Evolutionary conservation across 768 basidiomycete genomes (phyloP), one percentile per base, ranked within the genome.

Genomic region (Postia placenta): DNA sequence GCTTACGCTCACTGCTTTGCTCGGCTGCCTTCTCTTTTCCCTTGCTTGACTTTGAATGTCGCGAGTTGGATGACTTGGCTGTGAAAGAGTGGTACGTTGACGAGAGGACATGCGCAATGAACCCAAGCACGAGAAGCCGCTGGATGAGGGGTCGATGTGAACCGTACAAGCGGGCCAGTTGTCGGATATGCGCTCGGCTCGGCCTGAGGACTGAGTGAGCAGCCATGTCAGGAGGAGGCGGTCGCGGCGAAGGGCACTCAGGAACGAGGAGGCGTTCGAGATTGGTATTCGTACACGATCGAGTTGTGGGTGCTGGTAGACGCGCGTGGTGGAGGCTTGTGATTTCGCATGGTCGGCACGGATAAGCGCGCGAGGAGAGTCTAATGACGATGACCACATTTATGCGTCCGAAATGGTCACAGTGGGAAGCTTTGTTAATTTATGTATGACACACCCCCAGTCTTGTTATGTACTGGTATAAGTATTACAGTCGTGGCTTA

Each of bases 141-240:
- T 94, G 92, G 42, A 93, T 70, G 33, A 76, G 57, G 3, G 89
- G 87, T 4, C 92, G 72, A 61, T 91, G 80, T 1, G 63, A 48
- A 3, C 75, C 60, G 57, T 95, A 94, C n/a, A 63, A 49, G 45
- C 71, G 73, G 30, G 73, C 61, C 41, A 85, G 61, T 43, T 64
- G 64, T 2, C 74, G 62, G 24, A 81, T 54, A 11, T 64, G 70
- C 40, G 73, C 66, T 35, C 72, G 65, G 27, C 39, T 42, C 3
- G 53, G 56, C 30, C 43, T 37, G 42, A 57, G 48, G 14, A 20
- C 45, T 4, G 52, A 57, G 33, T 57, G 56, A 2, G 44, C 44
- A 38, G 52, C 50, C 56, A 57, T 57, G 20, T 22, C 19, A 37
- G 15, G 30, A 7, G 30, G 15, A 33, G 15, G 15, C 30, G 30